Percentiles rank a stretch among this genome's conserved stretches.
Evolutionary conservation across 306 rosid species (phyloP).

Genomic region (Ziziphus jujuba): DNA sequence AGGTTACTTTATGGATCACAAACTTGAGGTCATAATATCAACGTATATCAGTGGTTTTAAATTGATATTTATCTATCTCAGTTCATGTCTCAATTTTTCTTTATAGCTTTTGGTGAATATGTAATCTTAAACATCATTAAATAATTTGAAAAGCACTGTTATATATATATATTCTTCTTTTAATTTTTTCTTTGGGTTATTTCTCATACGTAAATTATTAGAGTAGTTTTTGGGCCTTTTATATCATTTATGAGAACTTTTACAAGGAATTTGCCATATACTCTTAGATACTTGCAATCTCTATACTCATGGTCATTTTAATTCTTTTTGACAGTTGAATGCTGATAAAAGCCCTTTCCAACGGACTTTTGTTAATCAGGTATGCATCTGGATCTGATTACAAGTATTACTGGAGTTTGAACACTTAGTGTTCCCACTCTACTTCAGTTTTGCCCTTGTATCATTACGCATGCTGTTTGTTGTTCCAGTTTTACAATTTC

Average conservation of each 20-base stretch:
- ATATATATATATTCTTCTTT: too few relatives aligned
- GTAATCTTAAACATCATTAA: too few relatives aligned
- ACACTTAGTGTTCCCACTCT: constrained; percentile 16
- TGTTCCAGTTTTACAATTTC: neutral
- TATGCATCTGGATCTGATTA: constrained; percentile 29
- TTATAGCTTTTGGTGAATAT: too few relatives aligned
- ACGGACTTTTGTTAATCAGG: constrained; percentile 98
- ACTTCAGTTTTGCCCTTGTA: constrained; percentile 2
- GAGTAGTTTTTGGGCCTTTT: too few relatives aligned
- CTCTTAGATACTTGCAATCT: neutral
- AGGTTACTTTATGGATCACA: too few relatives aligned
- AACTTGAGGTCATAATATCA: too few relatives aligned
- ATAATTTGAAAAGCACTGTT: too few relatives aligned
- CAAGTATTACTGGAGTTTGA: constrained; percentile 20
- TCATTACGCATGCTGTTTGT: neutral
- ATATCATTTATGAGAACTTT: neutral
- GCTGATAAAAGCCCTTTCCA: constrained; percentile 95
- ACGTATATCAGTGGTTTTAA: too few relatives aligned
- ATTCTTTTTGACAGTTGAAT: constrained; percentile 75
- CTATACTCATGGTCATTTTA: constrained; percentile 25
- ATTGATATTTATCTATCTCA: too few relatives aligned
- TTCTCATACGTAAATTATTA: too few relatives aligned
- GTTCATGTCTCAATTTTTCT: too few relatives aligned
- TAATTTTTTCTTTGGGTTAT: too few relatives aligned
- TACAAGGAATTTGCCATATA: neutral